A percentile compares a stretch with the other conserved stretches of the same genome.
These are phyloP conservation scores for Schizochytrium sp. DNA, from an alignment of 108 stramenopile genomes.

Conservation along the genomic window DNA sequence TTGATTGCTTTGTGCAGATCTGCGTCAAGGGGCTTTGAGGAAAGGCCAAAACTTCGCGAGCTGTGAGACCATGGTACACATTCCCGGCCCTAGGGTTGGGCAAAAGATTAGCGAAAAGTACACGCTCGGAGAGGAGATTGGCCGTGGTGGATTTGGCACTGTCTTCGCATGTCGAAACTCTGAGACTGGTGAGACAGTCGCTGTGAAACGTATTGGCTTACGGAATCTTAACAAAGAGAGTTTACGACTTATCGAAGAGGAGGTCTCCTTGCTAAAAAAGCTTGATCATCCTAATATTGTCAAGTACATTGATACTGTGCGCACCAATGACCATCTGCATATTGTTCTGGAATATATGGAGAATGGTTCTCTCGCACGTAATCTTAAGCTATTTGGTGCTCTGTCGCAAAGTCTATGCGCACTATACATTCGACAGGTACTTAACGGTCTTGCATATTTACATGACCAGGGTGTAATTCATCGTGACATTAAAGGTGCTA, in stretches of 20 bases:
- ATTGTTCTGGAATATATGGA: conserved; percentile 79
- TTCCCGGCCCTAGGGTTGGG: background rate
- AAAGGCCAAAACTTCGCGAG: background rate
- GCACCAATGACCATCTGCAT: conserved; percentile 64
- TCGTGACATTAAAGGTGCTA: conserved; percentile 79
- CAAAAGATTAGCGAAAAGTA: conserved; percentile 38
- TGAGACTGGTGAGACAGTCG: conserved; percentile 72
- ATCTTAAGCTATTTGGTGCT: conserved; percentile 70
- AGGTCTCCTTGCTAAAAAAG: conserved; percentile 76
- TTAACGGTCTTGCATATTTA: conserved; percentile 74
- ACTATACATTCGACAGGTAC: conserved; percentile 75
- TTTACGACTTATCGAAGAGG: conserved; percentile 64
- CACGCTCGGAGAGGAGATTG: conserved; percentile 72
- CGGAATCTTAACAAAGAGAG: conserved; percentile 67
- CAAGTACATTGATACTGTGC: conserved; percentile 75
- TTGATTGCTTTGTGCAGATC: too few species aligned
- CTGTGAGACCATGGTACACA: background rate
- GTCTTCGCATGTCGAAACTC: conserved; percentile 75
- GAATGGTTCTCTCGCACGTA: conserved; percentile 56
- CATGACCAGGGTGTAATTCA: conserved; percentile 80
- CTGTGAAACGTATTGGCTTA: conserved; percentile 72
- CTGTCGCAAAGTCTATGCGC: conserved; percentile 76
- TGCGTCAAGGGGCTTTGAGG: too few species aligned
- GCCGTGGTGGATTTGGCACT: conserved; percentile 73
- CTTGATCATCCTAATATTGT: conserved; percentile 80